These are phyloP conservation scores for Scenedesmus sp. DNA, from an alignment of 163 green algal species.

Conservation along the genomic window DNA sequence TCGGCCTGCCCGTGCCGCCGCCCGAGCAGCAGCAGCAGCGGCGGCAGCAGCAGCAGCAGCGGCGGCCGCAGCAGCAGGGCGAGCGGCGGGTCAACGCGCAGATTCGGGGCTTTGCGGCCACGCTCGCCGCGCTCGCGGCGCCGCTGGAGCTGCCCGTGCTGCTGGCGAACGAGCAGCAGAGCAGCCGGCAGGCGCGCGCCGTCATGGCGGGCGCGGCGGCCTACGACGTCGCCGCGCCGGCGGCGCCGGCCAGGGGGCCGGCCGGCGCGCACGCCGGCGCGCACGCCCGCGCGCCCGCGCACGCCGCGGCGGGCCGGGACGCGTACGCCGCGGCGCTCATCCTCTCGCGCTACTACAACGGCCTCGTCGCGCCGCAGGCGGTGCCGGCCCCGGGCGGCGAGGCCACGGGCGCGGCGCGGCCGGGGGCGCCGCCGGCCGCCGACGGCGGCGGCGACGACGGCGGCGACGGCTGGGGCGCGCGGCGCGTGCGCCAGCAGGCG, in stretches of 20 bases:
- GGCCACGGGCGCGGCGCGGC: too few relatives aligned
- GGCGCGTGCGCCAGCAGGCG: too few relatives aligned
- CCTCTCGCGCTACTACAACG: constrained; percentile 35
- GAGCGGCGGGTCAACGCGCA: neutral
- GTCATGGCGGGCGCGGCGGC: constrained; percentile 31
- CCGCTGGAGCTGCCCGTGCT: constrained; percentile 29
- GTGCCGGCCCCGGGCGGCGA: too few relatives aligned
- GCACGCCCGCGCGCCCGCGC: neutral
- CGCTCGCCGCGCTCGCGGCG: constrained; percentile 17
- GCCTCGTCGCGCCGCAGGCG: too few relatives aligned
- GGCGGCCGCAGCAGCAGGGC: neutral
- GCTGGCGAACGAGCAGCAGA: constrained; percentile 39
- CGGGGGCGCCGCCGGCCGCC: too few relatives aligned
- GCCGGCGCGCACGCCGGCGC: neutral
- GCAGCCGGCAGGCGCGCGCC: constrained; percentile 20
- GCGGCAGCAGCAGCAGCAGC: neutral
- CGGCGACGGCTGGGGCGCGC: too few relatives aligned
- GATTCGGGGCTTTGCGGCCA: constrained; percentile 17
- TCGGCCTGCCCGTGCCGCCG: constrained; percentile 17
- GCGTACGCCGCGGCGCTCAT: constrained; percentile 39
- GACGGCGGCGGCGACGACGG: too few relatives aligned
- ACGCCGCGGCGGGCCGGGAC: constrained; percentile 4
- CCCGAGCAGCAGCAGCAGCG: neutral
- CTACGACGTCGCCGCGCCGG: constrained; percentile 4
- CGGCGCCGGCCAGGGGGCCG: neutral